Evolutionary conservation across 1,139 yeast species (phyloP).

Genomic region (Yamadazyma dendronema): DNA sequence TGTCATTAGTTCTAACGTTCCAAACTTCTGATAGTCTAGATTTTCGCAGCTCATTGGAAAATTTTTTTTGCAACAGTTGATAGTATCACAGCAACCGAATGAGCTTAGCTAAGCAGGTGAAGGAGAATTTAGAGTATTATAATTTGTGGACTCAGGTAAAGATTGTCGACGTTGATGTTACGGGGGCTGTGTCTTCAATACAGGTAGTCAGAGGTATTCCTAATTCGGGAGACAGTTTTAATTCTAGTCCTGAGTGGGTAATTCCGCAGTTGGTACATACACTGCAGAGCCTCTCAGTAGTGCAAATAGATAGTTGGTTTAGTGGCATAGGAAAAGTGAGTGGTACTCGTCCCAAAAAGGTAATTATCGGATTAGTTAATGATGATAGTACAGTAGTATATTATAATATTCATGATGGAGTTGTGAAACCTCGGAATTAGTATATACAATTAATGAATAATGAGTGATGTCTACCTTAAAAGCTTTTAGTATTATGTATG

Average conservation of each 20-base stretch:
- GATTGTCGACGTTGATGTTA: slow-evolving; percentile 6
- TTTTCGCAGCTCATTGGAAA: neutral
- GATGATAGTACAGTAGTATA: slow-evolving; percentile 69
- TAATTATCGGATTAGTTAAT: slow-evolving; percentile 57
- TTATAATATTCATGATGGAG: slow-evolving; percentile 61
- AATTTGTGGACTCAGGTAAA: slow-evolving; percentile 51
- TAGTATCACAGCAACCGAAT: neutral
- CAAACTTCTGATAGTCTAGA: neutral
- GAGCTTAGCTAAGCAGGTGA: slow-evolving; percentile 22
- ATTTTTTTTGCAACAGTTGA: neutral
- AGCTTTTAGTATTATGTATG: no score
- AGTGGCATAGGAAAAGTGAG: slow-evolving; percentile 15
- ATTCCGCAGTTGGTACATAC: slow-evolving; percentile 23
- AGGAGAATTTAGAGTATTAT: slow-evolving; percentile 50
- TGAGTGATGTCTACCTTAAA: neutral
- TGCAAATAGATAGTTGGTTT: slow-evolving; percentile 35
- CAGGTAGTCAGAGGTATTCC: neutral
- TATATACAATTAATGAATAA: slow-evolving; percentile 2
- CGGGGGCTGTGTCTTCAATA: neutral
- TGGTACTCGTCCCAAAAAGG: slow-evolving; percentile 29
- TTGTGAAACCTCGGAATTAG: slow-evolving; percentile 57
- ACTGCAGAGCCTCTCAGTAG: slow-evolving; percentile 17
- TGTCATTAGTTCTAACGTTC: no score
- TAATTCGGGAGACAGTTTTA: slow-evolving; percentile 24
- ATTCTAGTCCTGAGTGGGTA: no score